phyloP scores from a whole-genome alignment of 306 rosid genomes.

The Dryas octopetala region DNA sequence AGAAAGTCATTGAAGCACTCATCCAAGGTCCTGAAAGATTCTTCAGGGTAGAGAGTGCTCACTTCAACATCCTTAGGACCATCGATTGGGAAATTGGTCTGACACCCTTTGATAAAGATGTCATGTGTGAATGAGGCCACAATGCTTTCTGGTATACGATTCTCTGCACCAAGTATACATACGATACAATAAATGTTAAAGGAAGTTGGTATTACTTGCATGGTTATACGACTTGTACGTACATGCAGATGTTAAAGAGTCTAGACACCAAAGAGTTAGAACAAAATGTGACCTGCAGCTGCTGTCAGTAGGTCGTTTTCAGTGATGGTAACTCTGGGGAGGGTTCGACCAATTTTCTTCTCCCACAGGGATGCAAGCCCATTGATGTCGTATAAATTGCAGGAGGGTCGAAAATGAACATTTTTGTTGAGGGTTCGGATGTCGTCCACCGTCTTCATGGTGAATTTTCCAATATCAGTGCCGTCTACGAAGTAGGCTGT shows the following conservation, averaged over 20 bases:
- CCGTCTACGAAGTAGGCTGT: conserved; percentile 73
- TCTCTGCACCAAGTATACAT: conserved; percentile 38
- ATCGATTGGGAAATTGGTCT: conserved; percentile 38
- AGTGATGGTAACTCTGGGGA: conserved; percentile 55
- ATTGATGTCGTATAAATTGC: conserved; percentile 46
- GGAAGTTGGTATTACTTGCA: not conserved
- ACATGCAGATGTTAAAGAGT: too few species aligned
- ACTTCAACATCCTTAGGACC: conserved; percentile 47
- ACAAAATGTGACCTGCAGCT: conserved; percentile 49
- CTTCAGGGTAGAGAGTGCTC: conserved; percentile 54
- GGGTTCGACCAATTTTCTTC: conserved; percentile 48
- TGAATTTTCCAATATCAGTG: conserved; percentile 58
- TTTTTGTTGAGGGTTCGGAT: conserved; percentile 44
- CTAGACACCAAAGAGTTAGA: not conserved
- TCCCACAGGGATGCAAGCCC: conserved; percentile 73
- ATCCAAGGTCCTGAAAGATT: conserved; percentile 50
- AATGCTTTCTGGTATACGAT: conserved; percentile 50
- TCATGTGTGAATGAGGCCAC: conserved; percentile 79
- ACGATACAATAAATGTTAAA: not conserved
- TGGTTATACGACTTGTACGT: too few species aligned
- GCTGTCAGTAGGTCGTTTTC: conserved; percentile 47
- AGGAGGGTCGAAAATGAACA: conserved; percentile 63
- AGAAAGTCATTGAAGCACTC: conserved; percentile 61
- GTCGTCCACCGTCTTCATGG: conserved; percentile 51
- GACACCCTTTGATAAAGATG: conserved; percentile 75